Base-by-base conservation (phyloP, 192 early-diverging fungal genomes). In the Gamsiella multidivaricata region DNA sequence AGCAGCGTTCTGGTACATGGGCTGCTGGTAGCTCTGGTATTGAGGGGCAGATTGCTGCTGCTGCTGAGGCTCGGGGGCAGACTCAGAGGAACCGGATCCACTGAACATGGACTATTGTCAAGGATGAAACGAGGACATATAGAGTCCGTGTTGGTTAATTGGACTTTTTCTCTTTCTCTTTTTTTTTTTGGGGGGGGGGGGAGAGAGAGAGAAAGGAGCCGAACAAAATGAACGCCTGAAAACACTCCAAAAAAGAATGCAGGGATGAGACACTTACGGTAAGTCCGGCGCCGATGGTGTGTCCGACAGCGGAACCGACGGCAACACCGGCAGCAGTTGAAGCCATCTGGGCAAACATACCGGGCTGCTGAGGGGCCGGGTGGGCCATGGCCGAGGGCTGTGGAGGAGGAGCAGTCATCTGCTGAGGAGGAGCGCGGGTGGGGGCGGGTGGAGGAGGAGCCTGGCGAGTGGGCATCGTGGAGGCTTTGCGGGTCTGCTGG, bases 241-340 rank as follows among this genome's bases (percentile, higher is more conserved):
- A n/a, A n/a, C n/a, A n/a, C n/a, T n/a, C n/a, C 7, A 41, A 23
- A 61, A 26, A 12, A 33, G 29, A 45, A 41, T 43, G 11, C 23
- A 42, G 5, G 20, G 25, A 22, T 32, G 76, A 79, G 80, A 78
- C 7, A 73, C 94, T 93, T 32, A 96, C 91, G 60, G 94, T 93
- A 45, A 95, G 91, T 82, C 94, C 94, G 43, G 91, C 95, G 58
- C 93, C 95, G 22, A 94, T 86, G 46, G 92, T 92, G 54, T 89
- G 90, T 53, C 94, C 96, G n/a, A 97, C 91, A 65, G 94, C 96
- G 45, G 95, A 94, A 84, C 94, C 94, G 92, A 94, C 26, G 89
- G 85, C 47, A 88, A 94, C 93, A 94, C 85, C 62, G 46, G 93
- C 96, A 57, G 94, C 96, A 23, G 96, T 96, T 17, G 94, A 85